Percentiles rank a stretch among this genome's conserved stretches.
These are phyloP conservation scores for Arthrobotrys sinensis DNA, from an alignment of 2,329 filamentous ascomycete genomes.

Conservation along the genomic window DNA sequence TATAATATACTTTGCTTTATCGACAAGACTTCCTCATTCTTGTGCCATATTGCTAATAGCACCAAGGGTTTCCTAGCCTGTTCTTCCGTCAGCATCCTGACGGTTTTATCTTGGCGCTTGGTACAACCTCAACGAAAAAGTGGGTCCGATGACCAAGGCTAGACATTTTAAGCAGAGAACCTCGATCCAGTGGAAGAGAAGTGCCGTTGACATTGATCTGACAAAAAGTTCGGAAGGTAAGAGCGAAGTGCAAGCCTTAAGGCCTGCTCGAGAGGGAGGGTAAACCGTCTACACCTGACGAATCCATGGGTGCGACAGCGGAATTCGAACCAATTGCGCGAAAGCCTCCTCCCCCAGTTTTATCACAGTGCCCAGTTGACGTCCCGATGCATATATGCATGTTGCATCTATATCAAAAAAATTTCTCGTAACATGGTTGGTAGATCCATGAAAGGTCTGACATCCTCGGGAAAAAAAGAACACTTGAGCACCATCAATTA, in stretches of 20 bases:
- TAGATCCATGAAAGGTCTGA: conserved; percentile 9
- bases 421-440: conserved; percentile 21
- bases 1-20: conserved; percentile 18
- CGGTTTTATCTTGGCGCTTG: conserved; percentile 24
- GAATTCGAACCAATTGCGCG: conserved; percentile 19
- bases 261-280: not conserved
- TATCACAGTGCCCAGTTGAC: conserved; percentile 1
- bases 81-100: conserved; percentile 31
- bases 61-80: conserved; percentile 15
- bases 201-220: conserved; percentile 25
- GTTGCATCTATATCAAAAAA: conserved; percentile 27
- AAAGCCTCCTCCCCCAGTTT: conserved; percentile 13
- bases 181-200: conserved; percentile 9
- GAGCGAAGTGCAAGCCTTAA: conserved; percentile 41
- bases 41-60: conserved; percentile 20
- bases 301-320: conserved; percentile 7
- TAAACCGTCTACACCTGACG: conserved; percentile 3
- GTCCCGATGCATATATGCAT: conserved; percentile 32
- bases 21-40: conserved; percentile 21
- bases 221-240: conserved; percentile 20
- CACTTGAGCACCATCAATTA: not conserved
- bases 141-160: conserved; percentile 50
- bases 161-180: conserved; percentile 23
- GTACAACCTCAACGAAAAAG: conserved; percentile 37
- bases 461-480: conserved; percentile 5